Evolutionary conservation across 2,329 filamentous ascomycete species (phyloP), one percentile per base, ranked within the genome.

Genomic region (Beauveria brongniartii): DNA sequence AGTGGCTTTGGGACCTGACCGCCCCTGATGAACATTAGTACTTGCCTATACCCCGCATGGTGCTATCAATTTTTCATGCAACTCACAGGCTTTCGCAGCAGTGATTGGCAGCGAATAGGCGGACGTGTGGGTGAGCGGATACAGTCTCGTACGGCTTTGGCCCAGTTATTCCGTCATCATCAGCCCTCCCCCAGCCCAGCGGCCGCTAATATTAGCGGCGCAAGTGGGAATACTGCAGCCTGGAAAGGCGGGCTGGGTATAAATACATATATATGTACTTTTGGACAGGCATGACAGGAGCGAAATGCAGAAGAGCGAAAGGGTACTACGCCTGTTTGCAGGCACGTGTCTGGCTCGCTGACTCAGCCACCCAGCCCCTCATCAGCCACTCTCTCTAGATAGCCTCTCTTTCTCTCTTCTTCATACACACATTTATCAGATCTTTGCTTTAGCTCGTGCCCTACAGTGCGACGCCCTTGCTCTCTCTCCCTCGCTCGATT

Each of bases 71-170:
- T 20, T 18, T 43, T 28, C n/a, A 16, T 9, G 8, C 30, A 28
- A 10, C 28, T 5, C 24, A 3, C 24, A 28, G 40, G 16, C 9
- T 20, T 43, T 46, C 40, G n/a, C 14, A 24, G 16, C 26, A 22
- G 24, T 24, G 18, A 56, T 56, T 56, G 41, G 54, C n/a, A 47
- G 28, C 41, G 40, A 4, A 10, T 20, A 24, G 14, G 14, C 16
- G 7, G 20, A 22, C 14, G 37, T 28, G 37, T 37, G 41, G 54
- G 54, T 20, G 20, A 43, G 54, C 54, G 54, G 41, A 46, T 41
- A 30, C 41, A 37, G 10, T 37, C 54, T 56, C 54, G 54, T 56
- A 56, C 18, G 54, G 54, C n/a, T 56, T 28, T 56, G 41, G 54
- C 41, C 54, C 43, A 56, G 20, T 55, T 55, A 12, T 46, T 30